Conservation (phyloP, 805 yeast genomes). For the Yamadazyma sp. region DNA sequence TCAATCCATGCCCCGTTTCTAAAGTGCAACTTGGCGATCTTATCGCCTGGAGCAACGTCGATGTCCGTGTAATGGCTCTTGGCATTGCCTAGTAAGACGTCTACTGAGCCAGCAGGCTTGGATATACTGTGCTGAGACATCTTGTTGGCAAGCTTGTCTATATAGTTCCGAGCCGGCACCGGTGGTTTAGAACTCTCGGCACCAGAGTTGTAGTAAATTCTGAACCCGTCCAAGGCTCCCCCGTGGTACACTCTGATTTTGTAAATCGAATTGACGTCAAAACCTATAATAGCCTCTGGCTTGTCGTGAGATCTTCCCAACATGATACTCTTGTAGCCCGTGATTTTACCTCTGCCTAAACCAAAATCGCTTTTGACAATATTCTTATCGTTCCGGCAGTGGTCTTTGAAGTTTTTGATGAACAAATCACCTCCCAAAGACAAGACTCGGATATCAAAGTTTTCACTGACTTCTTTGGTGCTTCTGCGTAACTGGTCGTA, state of each 20-base stretch:
- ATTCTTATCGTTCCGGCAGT: constrained; percentile 26
- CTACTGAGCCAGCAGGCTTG: constrained; percentile 4
- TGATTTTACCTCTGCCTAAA: constrained; percentile 36
- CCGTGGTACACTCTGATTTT: constrained; percentile 72
- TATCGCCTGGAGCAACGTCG: constrained; percentile 56
- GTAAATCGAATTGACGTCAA: constrained; percentile 40
- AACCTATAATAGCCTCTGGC: constrained; percentile 25
- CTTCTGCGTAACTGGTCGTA: constrained; percentile 28
- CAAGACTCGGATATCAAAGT: constrained; percentile 53
- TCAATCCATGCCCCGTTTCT: constrained; percentile 90
- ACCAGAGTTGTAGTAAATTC: constrained; percentile 40
- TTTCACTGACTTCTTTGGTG: constrained; percentile 23
- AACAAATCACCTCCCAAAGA: constrained; percentile 62
- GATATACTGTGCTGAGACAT: constrained; percentile 1
- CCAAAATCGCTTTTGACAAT: constrained; percentile 41
- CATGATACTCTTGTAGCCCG: constrained; percentile 38
- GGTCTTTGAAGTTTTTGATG: constrained; percentile 49
- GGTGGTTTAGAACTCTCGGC: constrained; percentile 38
- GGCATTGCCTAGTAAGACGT: constrained; percentile 49
- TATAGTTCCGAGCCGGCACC: constrained; percentile 42
- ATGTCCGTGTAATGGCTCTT: constrained; percentile 57
- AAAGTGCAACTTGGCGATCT: constrained; percentile 56
- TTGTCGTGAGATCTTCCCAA: constrained; percentile 29
- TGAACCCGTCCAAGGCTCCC: constrained; percentile 77
- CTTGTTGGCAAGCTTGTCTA: constrained; percentile 12